Evolutionary conservation across 108 stramenopile genomes (phyloP).

Genomic region (Nannochloropsis gaditana): DNA sequence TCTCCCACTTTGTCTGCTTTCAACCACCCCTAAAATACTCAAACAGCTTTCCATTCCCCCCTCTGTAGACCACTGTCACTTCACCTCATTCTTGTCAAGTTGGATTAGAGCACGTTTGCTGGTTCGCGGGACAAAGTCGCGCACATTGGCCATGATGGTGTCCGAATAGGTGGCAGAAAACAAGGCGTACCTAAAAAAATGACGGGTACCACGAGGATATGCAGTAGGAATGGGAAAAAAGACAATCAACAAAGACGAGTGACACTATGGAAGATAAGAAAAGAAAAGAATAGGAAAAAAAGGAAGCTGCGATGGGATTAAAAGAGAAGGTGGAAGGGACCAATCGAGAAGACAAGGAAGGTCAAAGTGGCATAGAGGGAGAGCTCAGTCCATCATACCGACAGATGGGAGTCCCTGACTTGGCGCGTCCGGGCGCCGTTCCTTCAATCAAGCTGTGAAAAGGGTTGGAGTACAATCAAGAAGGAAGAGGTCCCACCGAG

Average conservation of each 20-base stretch:
- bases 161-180: not conserved
- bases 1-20: not conserved
- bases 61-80: not conserved
- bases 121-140: not conserved
- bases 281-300: not conserved
- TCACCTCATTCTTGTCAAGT: not conserved
- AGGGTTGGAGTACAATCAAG: not conserved
- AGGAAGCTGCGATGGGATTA: not conserved
- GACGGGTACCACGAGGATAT: not conserved
- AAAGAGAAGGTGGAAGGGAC: not conserved
- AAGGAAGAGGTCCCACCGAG: no score
- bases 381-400: not conserved
- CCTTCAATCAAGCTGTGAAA: not conserved
- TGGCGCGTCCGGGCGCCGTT: not conserved
- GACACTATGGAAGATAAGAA: not conserved
- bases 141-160: not conserved
- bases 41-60: not conserved
- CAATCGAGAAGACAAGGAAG: no score
- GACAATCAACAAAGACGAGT: not conserved
- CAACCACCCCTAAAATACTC: no score
- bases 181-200: not conserved
- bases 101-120: not conserved
- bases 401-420: not conserved
- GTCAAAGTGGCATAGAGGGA: no score
- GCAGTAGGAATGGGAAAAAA: not conserved